Conservation (phyloP, 805 yeast genomes). For the Metschnikowia corniflorae region DNA sequence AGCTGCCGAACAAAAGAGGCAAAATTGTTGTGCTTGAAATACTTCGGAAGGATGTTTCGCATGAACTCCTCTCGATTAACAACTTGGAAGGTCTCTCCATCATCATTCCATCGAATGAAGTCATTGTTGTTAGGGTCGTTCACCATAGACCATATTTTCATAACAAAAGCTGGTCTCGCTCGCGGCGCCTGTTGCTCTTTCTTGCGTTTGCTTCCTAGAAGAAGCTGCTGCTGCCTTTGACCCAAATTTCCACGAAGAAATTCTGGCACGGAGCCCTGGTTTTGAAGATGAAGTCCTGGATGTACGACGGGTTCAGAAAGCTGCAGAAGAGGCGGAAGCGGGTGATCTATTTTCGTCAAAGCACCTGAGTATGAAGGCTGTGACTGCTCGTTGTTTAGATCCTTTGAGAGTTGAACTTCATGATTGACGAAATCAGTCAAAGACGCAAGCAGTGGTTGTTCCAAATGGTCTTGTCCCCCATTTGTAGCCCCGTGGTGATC, state of each 20-base stretch:
- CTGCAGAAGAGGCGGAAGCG: conserved; percentile 18
- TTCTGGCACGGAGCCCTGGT: conserved; percentile 9
- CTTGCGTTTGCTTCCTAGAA: conserved; percentile 21
- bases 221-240: conserved; percentile 11
- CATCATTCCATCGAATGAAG: conserved; percentile 78
- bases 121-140: conserved; percentile 70
- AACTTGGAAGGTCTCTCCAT: conserved; percentile 84
- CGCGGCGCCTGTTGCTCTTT: conserved; percentile 42
- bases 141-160: conserved; percentile 94
- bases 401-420: neutral
- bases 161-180: conserved; percentile 82
- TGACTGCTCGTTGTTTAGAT: neutral
- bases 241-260: too few species aligned
- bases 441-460: conserved; percentile 2
- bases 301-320: conserved; percentile 19
- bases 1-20: conserved; percentile 94
- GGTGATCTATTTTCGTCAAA: conserved; percentile 10
- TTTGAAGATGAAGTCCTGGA: conserved; percentile 6
- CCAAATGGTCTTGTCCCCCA: neutral
- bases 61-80: conserved; percentile 81
- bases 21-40: conserved; percentile 92
- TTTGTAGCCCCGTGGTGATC: neutral
- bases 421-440: conserved; percentile 9
- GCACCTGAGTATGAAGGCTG: conserved; percentile 10
- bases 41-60: conserved; percentile 79